phyloP scores from a whole-genome alignment of 169 alveolate genomes.

The Plasmodium knowlesi region DNA sequence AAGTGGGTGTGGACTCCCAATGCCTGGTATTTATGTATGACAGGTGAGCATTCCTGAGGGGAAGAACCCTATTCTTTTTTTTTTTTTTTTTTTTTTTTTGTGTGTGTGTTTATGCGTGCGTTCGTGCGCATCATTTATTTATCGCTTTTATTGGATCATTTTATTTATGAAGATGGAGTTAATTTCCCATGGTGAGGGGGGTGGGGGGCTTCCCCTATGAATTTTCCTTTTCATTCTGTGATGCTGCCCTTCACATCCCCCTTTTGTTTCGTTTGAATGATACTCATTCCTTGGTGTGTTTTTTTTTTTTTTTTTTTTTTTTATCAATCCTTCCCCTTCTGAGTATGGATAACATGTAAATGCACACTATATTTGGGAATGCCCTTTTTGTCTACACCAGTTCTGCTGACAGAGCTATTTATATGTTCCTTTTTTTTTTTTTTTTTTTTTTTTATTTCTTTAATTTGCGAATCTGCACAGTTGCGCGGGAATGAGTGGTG shows the following conservation, averaged over 20 bases:
- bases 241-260: background rate
- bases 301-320: background rate
- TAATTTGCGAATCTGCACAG: background rate
- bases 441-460: background rate
- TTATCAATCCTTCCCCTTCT: background rate
- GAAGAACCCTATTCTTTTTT: background rate
- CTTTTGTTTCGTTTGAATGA: background rate
- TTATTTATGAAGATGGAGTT: background rate
- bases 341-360: background rate
- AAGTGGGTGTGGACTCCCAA: background rate
- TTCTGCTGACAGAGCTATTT: background rate
- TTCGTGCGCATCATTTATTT: background rate
- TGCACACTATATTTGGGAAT: background rate
- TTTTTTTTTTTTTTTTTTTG: background rate
- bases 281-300: background rate
- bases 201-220: background rate
- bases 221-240: background rate
- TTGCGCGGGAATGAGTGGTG: background rate
- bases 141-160: background rate
- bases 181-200: background rate
- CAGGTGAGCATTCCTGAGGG: background rate
- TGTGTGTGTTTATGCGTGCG: background rate
- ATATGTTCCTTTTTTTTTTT: background rate
- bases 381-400: background rate
- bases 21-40: background rate